Percentiles rank a stretch among this genome's conserved stretches.
Conservation (phyloP, 768 basidiomycete species). For the Trametes coccinea region DNA sequence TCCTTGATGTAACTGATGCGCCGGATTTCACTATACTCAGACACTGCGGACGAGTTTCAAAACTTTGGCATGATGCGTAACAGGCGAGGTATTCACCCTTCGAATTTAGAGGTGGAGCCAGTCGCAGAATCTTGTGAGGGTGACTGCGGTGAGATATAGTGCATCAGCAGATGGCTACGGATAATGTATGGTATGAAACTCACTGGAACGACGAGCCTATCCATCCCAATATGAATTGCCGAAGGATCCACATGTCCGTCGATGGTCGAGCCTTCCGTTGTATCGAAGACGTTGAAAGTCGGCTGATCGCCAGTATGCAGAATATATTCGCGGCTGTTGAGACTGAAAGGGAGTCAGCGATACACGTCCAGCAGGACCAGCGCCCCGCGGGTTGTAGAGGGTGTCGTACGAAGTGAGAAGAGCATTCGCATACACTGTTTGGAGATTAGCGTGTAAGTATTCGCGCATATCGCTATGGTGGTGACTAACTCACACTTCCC, state of each 20-base stretch:
- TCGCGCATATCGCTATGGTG: not conserved
- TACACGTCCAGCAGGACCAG: no score
- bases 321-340: slow-evolving; percentile 7
- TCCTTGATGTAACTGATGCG: no score
- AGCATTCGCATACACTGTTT: slow-evolving; percentile 4
- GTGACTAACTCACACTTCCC: not conserved
- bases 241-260: not conserved
- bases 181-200: not conserved
- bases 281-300: not conserved
- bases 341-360: not conserved
- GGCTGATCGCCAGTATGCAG: not conserved
- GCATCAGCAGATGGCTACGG: no score
- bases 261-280: not conserved
- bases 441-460: no score
- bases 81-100: no score
- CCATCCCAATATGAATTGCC: not conserved
- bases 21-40: no score
- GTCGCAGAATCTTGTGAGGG: no score
- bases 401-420: slow-evolving; percentile 2
- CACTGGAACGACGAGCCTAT: not conserved
- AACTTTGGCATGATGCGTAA: no score
- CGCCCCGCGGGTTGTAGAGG: no score
- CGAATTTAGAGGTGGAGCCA: no score
- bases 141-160: no score
- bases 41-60: no score